Conservation (phyloP, 2,329 filamentous ascomycete genomes). For the Xylaria arbuscula region DNA sequence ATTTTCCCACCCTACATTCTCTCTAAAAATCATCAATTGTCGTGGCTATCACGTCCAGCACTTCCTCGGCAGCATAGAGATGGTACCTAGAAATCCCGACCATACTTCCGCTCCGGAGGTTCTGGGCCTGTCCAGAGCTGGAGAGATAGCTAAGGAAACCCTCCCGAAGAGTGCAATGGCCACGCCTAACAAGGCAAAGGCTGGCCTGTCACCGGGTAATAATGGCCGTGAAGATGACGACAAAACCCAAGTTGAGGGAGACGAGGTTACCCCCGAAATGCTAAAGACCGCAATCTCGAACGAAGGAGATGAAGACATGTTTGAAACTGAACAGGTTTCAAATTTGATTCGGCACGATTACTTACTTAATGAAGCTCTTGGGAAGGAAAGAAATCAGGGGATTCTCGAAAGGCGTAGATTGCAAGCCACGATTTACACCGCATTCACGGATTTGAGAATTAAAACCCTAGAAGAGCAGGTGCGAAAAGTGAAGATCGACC, state of each 20-base stretch:
- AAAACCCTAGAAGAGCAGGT: conserved; percentile 20
- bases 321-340: neutral
- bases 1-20: neutral
- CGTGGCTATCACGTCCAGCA: neutral
- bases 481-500: conserved; percentile 9
- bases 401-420: conserved; percentile 3
- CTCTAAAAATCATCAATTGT: neutral
- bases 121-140: neutral
- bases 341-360: neutral
- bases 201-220: neutral
- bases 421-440: conserved; percentile 20
- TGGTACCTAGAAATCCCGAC: neutral
- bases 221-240: neutral
- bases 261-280: neutral
- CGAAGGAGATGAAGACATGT: conserved; percentile 22
- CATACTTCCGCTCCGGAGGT: neutral
- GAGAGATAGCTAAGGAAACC: neutral
- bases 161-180: neutral
- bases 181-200: neutral
- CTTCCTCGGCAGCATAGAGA: neutral
- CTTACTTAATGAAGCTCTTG: neutral
- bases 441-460: conserved; percentile 21
- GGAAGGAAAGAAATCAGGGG: neutral
- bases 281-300: conserved; percentile 15
- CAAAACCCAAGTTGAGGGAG: neutral